A percentile compares a stretch with the other conserved stretches of the same genome.
Conservation (phyloP, 768 basidiomycete species). For the Hericium rajendrae region DNA sequence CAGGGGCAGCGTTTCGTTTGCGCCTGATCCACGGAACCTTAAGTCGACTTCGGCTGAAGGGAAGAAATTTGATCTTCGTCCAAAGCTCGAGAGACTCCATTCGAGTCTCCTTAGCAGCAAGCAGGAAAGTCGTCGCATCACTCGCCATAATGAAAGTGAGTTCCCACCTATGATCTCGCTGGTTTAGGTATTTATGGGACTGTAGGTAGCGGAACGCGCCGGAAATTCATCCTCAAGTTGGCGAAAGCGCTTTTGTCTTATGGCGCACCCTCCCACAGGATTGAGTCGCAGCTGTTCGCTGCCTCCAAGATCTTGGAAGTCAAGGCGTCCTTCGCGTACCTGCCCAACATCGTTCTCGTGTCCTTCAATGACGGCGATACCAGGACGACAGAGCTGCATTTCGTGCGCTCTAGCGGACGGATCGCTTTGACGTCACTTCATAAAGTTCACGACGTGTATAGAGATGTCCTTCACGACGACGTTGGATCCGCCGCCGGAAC, state of each 20-base stretch:
- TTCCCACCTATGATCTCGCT: not conserved
- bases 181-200: not conserved
- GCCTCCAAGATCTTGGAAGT: conserved; percentile 73
- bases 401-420: conserved; percentile 72
- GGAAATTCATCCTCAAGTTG: conserved; percentile 75
- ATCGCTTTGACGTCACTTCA: conserved; percentile 79
- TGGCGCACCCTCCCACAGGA: conserved; percentile 89
- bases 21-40: too few species aligned
- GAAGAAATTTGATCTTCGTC: too few species aligned
- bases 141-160: not conserved
- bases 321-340: conserved; percentile 75
- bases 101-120: not conserved
- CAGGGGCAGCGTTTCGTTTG: too few species aligned
- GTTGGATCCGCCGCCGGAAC: conserved; percentile 68
- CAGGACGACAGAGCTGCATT: conserved; percentile 69
- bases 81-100: not conserved
- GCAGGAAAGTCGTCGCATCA: not conserved
- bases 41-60: too few species aligned
- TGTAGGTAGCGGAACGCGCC: conserved; percentile 18
- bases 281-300: conserved; percentile 78
- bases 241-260: conserved; percentile 85
- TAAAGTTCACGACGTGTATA: conserved; percentile 76
- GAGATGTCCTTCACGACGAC: conserved; percentile 77
- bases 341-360: conserved; percentile 70
- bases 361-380: conserved; percentile 73